These are phyloP conservation scores for Calonectria hawksworthii DNA, from an alignment of 2,329 filamentous ascomycete genomes.

Conservation along the genomic window DNA sequence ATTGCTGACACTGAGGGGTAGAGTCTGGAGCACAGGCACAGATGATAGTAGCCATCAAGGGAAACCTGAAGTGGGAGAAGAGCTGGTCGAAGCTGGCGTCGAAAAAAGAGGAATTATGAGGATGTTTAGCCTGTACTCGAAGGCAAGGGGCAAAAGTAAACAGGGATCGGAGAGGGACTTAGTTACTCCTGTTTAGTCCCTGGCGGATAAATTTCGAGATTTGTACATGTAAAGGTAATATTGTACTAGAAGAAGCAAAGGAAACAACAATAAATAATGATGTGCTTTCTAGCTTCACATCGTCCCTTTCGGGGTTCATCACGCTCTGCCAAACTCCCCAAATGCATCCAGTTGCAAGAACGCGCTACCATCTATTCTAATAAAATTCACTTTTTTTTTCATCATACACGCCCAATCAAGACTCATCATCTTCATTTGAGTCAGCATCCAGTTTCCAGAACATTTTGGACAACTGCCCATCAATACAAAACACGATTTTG, in stretches of 20 bases:
- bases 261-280: neutral
- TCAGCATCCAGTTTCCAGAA: neutral
- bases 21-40: neutral
- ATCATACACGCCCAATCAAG: neutral
- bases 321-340: slow-evolving; percentile 1
- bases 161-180: slow-evolving; percentile 9
- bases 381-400: neutral
- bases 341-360: neutral
- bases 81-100: neutral
- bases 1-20: slow-evolving; percentile 32
- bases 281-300: neutral
- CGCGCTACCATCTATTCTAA: neutral
- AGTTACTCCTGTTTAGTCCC: slow-evolving; percentile 8
- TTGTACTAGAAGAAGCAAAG: neutral
- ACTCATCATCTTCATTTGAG: neutral
- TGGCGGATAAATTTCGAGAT: neutral
- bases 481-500: neutral
- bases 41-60: neutral
- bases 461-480: neutral
- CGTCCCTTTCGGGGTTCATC: neutral
- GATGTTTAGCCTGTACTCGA: slow-evolving; percentile 22
- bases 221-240: neutral
- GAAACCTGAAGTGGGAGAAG: neutral
- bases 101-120: slow-evolving; percentile 14
- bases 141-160: slow-evolving; percentile 15